These are phyloP conservation scores for Mesembryanthemum crystallinum DNA, from an alignment of 148 eudicot genomes.

Conservation along the genomic window DNA sequence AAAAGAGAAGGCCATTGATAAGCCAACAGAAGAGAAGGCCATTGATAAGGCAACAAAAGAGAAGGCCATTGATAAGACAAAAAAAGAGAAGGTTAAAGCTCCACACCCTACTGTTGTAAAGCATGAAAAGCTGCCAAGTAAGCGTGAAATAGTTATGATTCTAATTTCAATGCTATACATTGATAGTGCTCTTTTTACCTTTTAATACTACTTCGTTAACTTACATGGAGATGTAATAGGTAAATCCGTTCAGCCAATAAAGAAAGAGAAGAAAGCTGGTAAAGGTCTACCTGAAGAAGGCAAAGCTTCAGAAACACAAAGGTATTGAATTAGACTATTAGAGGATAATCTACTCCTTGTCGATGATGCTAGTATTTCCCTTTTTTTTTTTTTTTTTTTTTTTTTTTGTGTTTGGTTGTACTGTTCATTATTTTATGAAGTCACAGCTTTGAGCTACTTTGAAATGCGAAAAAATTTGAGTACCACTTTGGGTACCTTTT, in stretches of 20 bases:
- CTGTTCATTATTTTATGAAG: not conserved
- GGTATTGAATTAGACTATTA: constrained; percentile 28
- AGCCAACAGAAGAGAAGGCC: not conserved
- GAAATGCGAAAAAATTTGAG: not conserved
- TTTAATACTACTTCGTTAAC: not conserved
- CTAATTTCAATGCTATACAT: not conserved
- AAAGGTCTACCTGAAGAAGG: constrained; percentile 39
- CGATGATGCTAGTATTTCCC: constrained; percentile 8
- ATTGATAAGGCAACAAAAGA: constrained; percentile 25
- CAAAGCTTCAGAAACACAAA: constrained; percentile 63
- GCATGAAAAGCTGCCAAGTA: constrained; percentile 21
- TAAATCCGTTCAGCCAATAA: constrained; percentile 29
- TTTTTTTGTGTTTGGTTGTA: not conserved
- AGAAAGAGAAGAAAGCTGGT: constrained; percentile 32
- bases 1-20: not conserved
- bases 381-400: not conserved
- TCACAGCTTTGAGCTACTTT: not conserved
- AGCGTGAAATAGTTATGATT: constrained; percentile 30
- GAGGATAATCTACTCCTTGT: not conserved
- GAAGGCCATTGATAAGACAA: not conserved
- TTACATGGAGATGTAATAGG: constrained; percentile 20
- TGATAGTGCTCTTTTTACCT: not conserved
- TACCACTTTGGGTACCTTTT: not conserved
- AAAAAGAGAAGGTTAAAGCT: not conserved
- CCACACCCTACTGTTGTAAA: constrained; percentile 27